Evolutionary conservation across 345 rosid genomes (phyloP), one percentile per base, ranked within the genome.

Genomic region (Sisymbrium irio): DNA sequence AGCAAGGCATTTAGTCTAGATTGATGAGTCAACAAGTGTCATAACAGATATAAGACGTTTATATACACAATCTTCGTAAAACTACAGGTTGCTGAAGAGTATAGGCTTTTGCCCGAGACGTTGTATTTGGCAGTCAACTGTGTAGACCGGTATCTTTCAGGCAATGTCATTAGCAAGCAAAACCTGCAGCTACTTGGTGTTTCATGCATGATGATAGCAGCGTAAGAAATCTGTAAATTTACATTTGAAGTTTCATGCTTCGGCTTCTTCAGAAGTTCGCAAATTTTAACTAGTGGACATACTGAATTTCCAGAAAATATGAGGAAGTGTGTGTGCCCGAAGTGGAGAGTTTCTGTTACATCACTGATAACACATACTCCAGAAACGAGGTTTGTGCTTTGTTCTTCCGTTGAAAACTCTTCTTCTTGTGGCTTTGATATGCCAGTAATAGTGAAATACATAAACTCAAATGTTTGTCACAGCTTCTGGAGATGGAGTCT

Each of bases 401-500:
- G 19, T 20, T 18, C 65, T 28, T 62, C 58, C 64, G 25, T 40
- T 50, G 33, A 0, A 22, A 41, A 17, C 13, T 42, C 27, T 69
- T 13, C n/a, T 68, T 53, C 62, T 67, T 41, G 46, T 59, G 63
- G 17, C 62, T 58, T 66, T 36, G 19, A 7, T 40, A 46, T 28
- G 36, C 19, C 49, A 17, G 9, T 44, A 15, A 44, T 14, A 41
- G 15, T 19, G 57, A 67, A 9, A 33, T 54, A 44, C n/a, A 9
- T 42, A 42, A 61, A 69, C 36, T 67, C 39, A 42, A 46, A 9
- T 14, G 7, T 22, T 65, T 72, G 13, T 33, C 32, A 55, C 82
- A 93, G 97, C 85, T 94, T 81, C 65, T 94, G 65, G 90, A 92
- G 79, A 94, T 94, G 98, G 98, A 94, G 79, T 94, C 90, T 7